Evolutionary conservation across 805 yeast genomes (phyloP).

Genomic region (Sungouiozyma ichnusensis): DNA sequence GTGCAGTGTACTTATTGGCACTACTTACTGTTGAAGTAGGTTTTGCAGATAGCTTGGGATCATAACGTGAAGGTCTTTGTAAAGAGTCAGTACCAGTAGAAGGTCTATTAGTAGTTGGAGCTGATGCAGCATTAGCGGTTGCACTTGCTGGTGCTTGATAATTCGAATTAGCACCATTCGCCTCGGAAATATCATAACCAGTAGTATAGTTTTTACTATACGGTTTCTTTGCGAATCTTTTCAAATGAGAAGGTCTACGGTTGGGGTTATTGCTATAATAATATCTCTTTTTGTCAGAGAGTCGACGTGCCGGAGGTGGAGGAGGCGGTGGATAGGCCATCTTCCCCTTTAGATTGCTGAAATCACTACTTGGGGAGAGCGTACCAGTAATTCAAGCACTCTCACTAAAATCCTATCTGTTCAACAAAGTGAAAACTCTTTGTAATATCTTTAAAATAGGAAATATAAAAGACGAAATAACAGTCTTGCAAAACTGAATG

Average conservation of each 20-base stretch:
- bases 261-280: conserved; percentile 22
- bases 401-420: too few relatives aligned
- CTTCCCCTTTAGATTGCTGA: not conserved
- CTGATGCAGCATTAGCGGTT: not conserved
- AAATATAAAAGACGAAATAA: not conserved
- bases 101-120: not conserved
- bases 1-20: not conserved
- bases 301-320: conserved; percentile 11
- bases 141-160: conserved; percentile 1
- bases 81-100: conserved; percentile 1
- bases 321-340: conserved; percentile 14
- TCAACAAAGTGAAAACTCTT: too few relatives aligned
- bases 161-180: conserved; percentile 1
- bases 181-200: not conserved
- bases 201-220: conserved; percentile 4
- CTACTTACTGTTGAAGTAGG: conserved; percentile 6
- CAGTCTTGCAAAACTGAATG: not conserved
- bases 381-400: too few relatives aligned
- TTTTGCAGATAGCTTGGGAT: conserved; percentile 16
- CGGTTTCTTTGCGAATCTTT: conserved; percentile 10
- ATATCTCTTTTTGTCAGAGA: conserved; percentile 23
- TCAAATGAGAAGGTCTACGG: conserved; percentile 13
- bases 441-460: not conserved
- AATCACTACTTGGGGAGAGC: too few relatives aligned
- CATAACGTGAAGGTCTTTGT: conserved; percentile 20